Conservation (phyloP, 805 yeast species). For the Lachancea sp. region DNA sequence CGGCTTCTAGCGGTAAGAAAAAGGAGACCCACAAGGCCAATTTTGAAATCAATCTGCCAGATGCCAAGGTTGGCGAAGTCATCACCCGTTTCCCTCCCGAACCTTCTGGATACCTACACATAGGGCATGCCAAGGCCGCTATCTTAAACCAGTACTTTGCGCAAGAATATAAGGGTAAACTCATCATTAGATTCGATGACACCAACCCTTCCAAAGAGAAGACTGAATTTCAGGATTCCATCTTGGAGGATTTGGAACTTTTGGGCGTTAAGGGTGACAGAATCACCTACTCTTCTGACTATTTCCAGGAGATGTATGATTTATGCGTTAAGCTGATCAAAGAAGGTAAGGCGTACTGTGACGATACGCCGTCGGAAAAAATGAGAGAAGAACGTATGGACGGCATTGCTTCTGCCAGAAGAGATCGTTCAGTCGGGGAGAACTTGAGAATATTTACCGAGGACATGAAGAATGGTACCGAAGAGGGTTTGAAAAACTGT, state of each 20-base stretch:
- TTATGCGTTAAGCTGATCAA: constrained; percentile 80
- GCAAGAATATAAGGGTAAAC: constrained; percentile 88
- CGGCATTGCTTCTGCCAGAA: constrained; percentile 86
- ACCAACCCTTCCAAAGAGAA: constrained; percentile 97
- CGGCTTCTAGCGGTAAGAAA: constrained; percentile 58
- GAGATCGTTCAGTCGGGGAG: constrained; percentile 91
- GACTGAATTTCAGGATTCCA: constrained; percentile 88
- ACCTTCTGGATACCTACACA: constrained; percentile 95
- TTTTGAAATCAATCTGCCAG: constrained; percentile 86
- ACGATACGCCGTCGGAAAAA: constrained; percentile 86
- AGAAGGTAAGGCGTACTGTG: constrained; percentile 96
- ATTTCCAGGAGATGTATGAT: constrained; percentile 87
- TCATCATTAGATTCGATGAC: constrained; percentile 95
- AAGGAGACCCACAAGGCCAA: constrained; percentile 91
- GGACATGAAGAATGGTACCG: constrained; percentile 93
- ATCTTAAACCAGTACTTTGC: constrained; percentile 95
- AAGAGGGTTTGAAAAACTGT: constrained; percentile 86
- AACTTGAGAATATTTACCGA: constrained; percentile 77
- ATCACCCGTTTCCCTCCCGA: constrained; percentile 99
- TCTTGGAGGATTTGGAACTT: constrained; percentile 82
- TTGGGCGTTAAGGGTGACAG: constrained; percentile 91
- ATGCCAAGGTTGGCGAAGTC: constrained; percentile 88
- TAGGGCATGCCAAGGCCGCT: constrained; percentile 99
- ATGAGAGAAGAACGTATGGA: constrained; percentile 99
- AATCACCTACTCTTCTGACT: constrained; percentile 86